Evolutionary conservation across 495 filamentous ascomycete species (phyloP).

Genomic region (Neurospora sp.): DNA sequence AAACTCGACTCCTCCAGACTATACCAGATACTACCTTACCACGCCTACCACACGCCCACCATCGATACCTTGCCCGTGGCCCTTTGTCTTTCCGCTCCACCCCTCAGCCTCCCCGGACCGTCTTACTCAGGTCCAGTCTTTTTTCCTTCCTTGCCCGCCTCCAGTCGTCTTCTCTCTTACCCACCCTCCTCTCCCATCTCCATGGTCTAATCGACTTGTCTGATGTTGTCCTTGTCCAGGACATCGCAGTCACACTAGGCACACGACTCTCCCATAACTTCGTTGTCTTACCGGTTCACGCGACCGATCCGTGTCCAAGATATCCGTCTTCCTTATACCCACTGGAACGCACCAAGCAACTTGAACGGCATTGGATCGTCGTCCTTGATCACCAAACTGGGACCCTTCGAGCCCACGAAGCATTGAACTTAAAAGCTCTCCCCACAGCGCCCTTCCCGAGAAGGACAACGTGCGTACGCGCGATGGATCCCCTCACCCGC

Average conservation of each 20-base stretch:
- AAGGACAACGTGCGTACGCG: background rate
- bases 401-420: background rate
- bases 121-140: background rate
- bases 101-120: background rate
- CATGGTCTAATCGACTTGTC: background rate
- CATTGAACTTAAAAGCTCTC: background rate
- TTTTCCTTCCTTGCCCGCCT: background rate
- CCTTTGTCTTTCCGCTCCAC: background rate
- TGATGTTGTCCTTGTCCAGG: background rate
- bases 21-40: background rate
- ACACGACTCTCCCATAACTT: background rate
- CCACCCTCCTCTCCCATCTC: background rate
- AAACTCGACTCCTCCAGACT: background rate
- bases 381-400: background rate
- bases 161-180: background rate
- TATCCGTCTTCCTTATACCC: background rate
- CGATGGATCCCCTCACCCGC: constrained; percentile 3
- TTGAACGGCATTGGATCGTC: background rate
- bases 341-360: background rate
- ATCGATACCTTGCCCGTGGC: background rate
- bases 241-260: background rate
- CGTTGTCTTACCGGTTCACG: background rate
- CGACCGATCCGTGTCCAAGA: background rate
- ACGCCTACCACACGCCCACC: background rate
- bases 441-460: background rate